Conservation (phyloP, 1,139 yeast species). For the Diutina sp. region DNA sequence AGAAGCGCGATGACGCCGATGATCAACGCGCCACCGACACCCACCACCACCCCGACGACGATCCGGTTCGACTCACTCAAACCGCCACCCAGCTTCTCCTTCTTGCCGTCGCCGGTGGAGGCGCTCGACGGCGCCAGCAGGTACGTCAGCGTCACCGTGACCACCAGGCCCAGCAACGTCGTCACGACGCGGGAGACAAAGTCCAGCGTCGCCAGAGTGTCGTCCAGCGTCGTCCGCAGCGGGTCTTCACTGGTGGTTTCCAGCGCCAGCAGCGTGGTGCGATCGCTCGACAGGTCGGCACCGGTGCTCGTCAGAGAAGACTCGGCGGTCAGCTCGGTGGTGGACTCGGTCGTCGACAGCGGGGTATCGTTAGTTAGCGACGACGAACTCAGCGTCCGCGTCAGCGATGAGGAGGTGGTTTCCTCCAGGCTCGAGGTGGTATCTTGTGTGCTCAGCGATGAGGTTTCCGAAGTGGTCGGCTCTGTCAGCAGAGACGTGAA, state of each 20-base stretch:
- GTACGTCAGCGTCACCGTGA: neutral
- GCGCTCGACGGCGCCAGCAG: neutral
- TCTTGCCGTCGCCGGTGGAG: constrained; percentile 4
- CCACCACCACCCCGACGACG: constrained; percentile 39
- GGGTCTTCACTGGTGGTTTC: neutral
- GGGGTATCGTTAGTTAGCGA: neutral
- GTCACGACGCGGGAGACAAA: neutral
- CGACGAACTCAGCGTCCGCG: neutral
- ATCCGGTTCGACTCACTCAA: constrained; percentile 31
- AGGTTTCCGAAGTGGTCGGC: neutral
- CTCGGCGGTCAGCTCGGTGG: neutral
- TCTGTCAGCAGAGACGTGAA: neutral
- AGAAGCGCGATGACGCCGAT: constrained; percentile 23
- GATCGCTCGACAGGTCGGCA: neutral
- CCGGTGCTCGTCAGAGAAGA: neutral
- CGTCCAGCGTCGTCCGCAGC: neutral
- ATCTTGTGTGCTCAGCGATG: neutral
- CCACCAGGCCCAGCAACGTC: constrained; percentile 1
- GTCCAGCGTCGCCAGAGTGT: neutral
- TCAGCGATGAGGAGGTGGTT: neutral
- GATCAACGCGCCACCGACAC: constrained; percentile 34
- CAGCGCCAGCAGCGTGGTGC: neutral
- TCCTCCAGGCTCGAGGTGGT: neutral
- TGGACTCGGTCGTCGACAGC: neutral
- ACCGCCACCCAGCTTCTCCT: constrained; percentile 12